Evolutionary conservation across 1,284 basidiomycete genomes (phyloP), one percentile per base, ranked within the genome.

Genomic region (Caloboletus inedulis): DNA sequence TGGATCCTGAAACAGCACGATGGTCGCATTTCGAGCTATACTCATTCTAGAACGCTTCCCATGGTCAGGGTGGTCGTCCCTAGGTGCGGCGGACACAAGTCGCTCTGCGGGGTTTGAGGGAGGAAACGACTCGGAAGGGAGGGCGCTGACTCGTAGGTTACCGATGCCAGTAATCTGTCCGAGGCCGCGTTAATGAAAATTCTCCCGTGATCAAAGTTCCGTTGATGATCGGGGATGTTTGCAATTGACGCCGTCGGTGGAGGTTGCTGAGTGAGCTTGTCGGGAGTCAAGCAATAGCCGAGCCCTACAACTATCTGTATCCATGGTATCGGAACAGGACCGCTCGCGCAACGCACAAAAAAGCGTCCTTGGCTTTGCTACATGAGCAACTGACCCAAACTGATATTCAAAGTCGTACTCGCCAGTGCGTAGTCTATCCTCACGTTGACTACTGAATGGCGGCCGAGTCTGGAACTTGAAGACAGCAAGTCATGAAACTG

Each of bases 41-140:
- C 16, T 23, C 29, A 25, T 18, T 41, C 33, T 7, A 46, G 25
- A 7, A 27, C 14, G 12, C 37, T 53, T 62, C 63, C 47, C 53
- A 60, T 56, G 49, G 35, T 60, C 62, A 62, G 62, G 52, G 53
- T 19, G 40, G n/a, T 39, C 49, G 16, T 25, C 12, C 35, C 16
- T 35, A 23, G 23, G 45, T 30, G 44, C 30, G 41, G 47, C 5
- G 55, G 35, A 42, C 39, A 7, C 37, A 42, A 49, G 42, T 42
- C 34, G 40, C 33, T 23, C 35, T 56, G 43, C 25, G 61, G 61
- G 19, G 27, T 39, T 47, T 46, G 47, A 45, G 47, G 43, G 59
- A 23, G 35, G 33, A 43, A 43, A 25, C 10, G 29, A 23, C 27
- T 36, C 14, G 12, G 16, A 39, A 39, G 58, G 40, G 44, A 23